Evolutionary conservation across 2,329 filamentous ascomycete species (phyloP).

Genomic region (Ascochyta fabae): DNA sequence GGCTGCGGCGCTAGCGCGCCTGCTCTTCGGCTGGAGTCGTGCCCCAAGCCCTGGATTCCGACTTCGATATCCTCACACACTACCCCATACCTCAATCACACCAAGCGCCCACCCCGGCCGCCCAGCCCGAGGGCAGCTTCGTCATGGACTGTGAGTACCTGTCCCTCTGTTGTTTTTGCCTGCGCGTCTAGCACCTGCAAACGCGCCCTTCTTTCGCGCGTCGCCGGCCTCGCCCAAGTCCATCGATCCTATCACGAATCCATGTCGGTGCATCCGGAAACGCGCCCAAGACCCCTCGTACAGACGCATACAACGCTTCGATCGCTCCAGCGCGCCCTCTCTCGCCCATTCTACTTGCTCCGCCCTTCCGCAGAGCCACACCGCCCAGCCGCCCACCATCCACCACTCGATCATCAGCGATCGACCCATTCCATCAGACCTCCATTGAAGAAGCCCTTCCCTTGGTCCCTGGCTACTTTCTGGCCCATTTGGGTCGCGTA

Average conservation of each 20-base stretch:
- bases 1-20: slow-evolving; percentile 1
- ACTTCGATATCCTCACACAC: slow-evolving; percentile 32
- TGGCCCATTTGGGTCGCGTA: slow-evolving; percentile 54
- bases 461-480: slow-evolving; percentile 38
- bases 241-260: slow-evolving; percentile 44
- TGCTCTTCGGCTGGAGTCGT: slow-evolving; percentile 1
- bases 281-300: slow-evolving; percentile 23
- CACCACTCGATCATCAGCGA: slow-evolving; percentile 43
- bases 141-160: slow-evolving; percentile 66
- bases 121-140: slow-evolving; percentile 54
- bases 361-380: slow-evolving; percentile 29
- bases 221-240: slow-evolving; percentile 39
- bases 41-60: slow-evolving; percentile 23
- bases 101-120: slow-evolving; percentile 35
- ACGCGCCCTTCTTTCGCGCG: slow-evolving; percentile 24
- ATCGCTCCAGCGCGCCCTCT: slow-evolving; percentile 23
- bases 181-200: slow-evolving; percentile 12
- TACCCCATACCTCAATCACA: slow-evolving; percentile 39
- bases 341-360: slow-evolving; percentile 20
- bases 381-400: slow-evolving; percentile 31
- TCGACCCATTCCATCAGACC: slow-evolving; percentile 49
- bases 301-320: slow-evolving; percentile 19
- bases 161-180: slow-evolving; percentile 43
- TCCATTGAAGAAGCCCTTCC: slow-evolving; percentile 38
- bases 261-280: slow-evolving; percentile 40